phyloP scores from a whole-genome alignment of 1,284 basidiomycete species.

The Cutaneotrichosporon curvatum region DNA sequence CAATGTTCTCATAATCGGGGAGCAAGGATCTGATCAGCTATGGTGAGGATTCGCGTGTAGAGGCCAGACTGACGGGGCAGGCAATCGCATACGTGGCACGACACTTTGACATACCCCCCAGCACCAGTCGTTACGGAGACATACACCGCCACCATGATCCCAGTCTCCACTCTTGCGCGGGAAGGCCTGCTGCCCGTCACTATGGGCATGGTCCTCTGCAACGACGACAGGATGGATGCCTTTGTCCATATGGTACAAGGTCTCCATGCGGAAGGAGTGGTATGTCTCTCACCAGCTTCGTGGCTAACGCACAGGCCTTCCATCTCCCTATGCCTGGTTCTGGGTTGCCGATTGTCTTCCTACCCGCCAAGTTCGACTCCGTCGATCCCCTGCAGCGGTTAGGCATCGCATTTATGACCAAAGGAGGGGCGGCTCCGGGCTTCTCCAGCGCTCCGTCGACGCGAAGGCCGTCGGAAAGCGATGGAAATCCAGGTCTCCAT shows the following conservation, averaged over 20 bases:
- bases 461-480: conserved; percentile 1
- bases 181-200: conserved; percentile 38
- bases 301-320: conserved; percentile 29
- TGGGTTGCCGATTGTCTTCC: conserved; percentile 35
- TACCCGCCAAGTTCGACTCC: conserved; percentile 42
- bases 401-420: conserved; percentile 42
- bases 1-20: conserved; percentile 36
- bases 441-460: background rate
- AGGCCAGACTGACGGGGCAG: conserved; percentile 16
- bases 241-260: conserved; percentile 41
- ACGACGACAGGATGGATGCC: conserved; percentile 24
- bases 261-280: conserved; percentile 40
- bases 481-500: conserved; percentile 3
- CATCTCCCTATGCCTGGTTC: conserved; percentile 28
- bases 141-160: conserved; percentile 38
- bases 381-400: conserved; percentile 36
- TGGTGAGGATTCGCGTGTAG: conserved; percentile 25
- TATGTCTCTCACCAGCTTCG: conserved; percentile 1
- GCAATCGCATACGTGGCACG: conserved; percentile 37
- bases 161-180: conserved; percentile 39
- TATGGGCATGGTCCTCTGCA: conserved; percentile 45
- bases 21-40: conserved; percentile 29
- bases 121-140: conserved; percentile 14
- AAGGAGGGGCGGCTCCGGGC: conserved; percentile 24
- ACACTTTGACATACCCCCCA: conserved; percentile 27